Percentiles rank a stretch among this genome's conserved stretches.
Conservation (phyloP, 164 flowering plant genomes). For the Kingdonia uniflora region DNA sequence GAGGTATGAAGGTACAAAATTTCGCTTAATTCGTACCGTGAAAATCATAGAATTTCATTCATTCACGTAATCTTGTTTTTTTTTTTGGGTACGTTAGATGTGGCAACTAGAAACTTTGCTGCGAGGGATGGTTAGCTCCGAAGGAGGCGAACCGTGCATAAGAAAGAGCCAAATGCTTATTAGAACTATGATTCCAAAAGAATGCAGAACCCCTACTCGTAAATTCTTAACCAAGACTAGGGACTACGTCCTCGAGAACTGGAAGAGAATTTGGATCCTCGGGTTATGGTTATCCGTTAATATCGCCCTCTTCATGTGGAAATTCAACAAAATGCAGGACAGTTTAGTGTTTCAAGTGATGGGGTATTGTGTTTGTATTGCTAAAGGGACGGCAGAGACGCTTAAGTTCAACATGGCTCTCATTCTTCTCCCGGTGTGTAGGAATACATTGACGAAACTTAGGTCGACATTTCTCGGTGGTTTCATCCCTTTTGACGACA, state of each 20-base stretch:
- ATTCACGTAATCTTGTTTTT: too few species aligned
- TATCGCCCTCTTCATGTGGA: conserved; percentile 49
- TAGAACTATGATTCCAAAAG: conserved; percentile 74
- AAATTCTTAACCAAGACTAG: conserved; percentile 21
- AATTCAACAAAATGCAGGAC: conserved; percentile 24
- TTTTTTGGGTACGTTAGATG: conserved; percentile 36
- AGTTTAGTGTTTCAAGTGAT: conserved; percentile 32
- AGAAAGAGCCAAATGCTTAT: conserved; percentile 36
- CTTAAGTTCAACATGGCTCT: conserved; percentile 91
- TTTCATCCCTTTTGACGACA: conserved; percentile 76
- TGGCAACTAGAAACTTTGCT: conserved; percentile 84
- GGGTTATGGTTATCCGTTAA: conserved; percentile 43
- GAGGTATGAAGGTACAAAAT: conserved; percentile 37
- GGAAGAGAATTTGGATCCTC: conserved; percentile 70
- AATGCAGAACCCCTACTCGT: conserved; percentile 52
- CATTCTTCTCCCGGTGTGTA: conserved; percentile 75
- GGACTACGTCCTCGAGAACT: conserved; percentile 50
- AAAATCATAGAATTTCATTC: neutral
- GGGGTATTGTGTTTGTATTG: conserved; percentile 77
- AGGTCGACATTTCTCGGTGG: conserved; percentile 54
- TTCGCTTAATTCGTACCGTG: neutral
- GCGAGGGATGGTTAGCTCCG: conserved; percentile 46
- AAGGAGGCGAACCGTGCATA: conserved; percentile 16
- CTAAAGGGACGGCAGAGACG: conserved; percentile 83
- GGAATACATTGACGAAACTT: conserved; percentile 70